Base-by-base conservation (phyloP, 106 monocot genomes). In the Vanilla planifolia region DNA sequence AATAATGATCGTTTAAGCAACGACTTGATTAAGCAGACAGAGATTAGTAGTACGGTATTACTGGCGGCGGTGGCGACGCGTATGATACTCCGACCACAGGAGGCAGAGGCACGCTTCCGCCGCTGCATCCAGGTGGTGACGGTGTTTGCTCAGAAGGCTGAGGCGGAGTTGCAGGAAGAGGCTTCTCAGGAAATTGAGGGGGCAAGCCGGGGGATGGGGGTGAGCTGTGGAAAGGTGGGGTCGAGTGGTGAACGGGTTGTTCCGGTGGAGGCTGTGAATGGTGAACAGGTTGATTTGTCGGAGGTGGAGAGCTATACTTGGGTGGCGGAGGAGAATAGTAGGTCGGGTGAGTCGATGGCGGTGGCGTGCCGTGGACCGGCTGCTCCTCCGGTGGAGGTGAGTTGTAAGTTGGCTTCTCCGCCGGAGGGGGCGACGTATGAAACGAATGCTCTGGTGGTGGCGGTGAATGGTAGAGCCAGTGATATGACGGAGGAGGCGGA, bases 61-160 rank as follows among this genome's bases (percentile, higher is more conserved):
- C 33, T 0, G 63, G 63, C 32, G 63, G 63, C 14, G 63, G 63
- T 27, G 63, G 63, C 45, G 63, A 63, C 17, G 63, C 63, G 13
- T 46, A 63, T 29, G 63, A 63, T 20, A 63, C 46, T 44, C 63
- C 63, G 44, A 47, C 46, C 6, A 63, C 33, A 1, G 63, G 63
- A 3, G 63, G 63, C 46, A 63, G 46, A 53, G 53, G 53, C 26
- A 16, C 16, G 30, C 30, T 53, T 10, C 30, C 53, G 16, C 27
- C 52, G 17, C 8, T 15, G 52, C 52, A 52, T 3, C 9, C 25
- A 17, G 4, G 15, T 8, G 63, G 63, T 21, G 63, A 46, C 10
- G 57, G 33, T 7, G 21, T 10, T 33, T 5, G 37, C 5, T 5
- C 7, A 0, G 37, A 37, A 15, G 52, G 11, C 43, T 17, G 43